phyloP scores from a whole-genome alignment of 2,329 filamentous ascomycete genomes.

The Trichoderma sp. region DNA sequence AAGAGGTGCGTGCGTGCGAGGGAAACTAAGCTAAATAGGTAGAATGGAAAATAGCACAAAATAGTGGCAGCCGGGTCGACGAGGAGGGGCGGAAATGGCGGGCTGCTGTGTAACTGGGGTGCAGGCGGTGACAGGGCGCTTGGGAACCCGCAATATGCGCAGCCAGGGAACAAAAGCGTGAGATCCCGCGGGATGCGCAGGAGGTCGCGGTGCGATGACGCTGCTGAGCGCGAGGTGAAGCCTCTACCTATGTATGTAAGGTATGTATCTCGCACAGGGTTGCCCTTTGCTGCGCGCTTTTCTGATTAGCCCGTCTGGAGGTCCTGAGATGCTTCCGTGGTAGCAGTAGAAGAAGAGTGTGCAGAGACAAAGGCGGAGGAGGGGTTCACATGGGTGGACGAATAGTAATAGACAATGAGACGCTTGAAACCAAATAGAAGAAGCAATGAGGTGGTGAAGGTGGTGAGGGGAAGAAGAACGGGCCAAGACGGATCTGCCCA shows the following conservation, averaged over 20 bases:
- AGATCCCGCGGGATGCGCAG: conserved; percentile 10
- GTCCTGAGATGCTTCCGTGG: background rate
- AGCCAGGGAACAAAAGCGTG: conserved; percentile 11
- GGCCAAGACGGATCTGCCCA: conserved; percentile 19
- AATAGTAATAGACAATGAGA: background rate
- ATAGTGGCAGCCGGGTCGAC: conserved; percentile 14
- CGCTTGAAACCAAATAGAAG: no score
- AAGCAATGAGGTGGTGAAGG: background rate
- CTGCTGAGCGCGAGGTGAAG: conserved; percentile 11
- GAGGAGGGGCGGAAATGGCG: conserved; percentile 28
- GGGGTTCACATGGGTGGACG: background rate
- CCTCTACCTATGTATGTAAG: background rate
- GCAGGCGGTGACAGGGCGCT: conserved; percentile 33
- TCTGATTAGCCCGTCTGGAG: conserved; percentile 18
- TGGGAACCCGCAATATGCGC: conserved; percentile 26
- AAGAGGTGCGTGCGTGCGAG: background rate
- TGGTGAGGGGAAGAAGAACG: conserved; percentile 4
- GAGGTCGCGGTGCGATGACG: conserved; percentile 10
- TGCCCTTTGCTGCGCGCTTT: conserved; percentile 23
- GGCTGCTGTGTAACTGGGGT: conserved; percentile 29
- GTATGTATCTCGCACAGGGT: background rate
- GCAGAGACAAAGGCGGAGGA: background rate
- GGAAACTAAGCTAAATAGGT: background rate
- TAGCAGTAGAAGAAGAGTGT: background rate
- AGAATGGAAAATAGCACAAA: background rate